These are phyloP conservation scores for Craspedostauros australis DNA, from an alignment of 108 stramenopile genomes.

Conservation along the genomic window DNA sequence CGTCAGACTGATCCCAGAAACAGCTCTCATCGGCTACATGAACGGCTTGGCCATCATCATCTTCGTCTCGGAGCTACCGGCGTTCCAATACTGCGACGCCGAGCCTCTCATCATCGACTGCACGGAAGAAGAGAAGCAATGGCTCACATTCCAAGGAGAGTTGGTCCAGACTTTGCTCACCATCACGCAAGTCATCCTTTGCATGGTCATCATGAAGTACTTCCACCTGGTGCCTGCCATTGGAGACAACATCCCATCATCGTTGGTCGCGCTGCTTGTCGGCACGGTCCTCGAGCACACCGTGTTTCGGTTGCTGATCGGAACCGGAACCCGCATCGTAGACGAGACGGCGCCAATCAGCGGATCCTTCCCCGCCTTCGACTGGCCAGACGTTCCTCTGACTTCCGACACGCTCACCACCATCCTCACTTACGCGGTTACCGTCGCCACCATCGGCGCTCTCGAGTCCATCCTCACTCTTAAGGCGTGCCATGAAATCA, in stretches of 20 bases:
- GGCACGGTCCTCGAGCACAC: constrained; percentile 43
- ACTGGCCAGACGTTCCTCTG: constrained; percentile 31
- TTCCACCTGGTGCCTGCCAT: constrained; percentile 29
- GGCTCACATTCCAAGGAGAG: constrained; percentile 33
- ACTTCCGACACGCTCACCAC: constrained; percentile 18
- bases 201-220: constrained; percentile 51
- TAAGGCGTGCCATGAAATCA: constrained; percentile 51
- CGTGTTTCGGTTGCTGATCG: constrained; percentile 30
- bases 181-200: constrained; percentile 24
- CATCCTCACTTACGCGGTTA: constrained; percentile 29
- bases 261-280: constrained; percentile 39
- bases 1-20: constrained; percentile 51
- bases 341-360: constrained; percentile 35
- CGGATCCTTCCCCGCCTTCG: constrained; percentile 27
- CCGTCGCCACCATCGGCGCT: constrained; percentile 40
- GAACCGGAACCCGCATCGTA: constrained; percentile 38
- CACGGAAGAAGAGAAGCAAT: constrained; percentile 32
- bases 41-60: constrained; percentile 54
- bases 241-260: constrained; percentile 35
- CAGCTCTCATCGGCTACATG: constrained; percentile 55
- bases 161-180: constrained; percentile 14
- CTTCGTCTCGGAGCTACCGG: constrained; percentile 46
- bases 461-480: constrained; percentile 53
- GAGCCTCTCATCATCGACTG: constrained; percentile 45
- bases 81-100: constrained; percentile 32